A percentile compares a stretch with the other conserved stretches of the same genome.
Evolutionary conservation across 2,329 filamentous ascomycete species (phyloP).

Genomic region (Penicillium janthinellum): DNA sequence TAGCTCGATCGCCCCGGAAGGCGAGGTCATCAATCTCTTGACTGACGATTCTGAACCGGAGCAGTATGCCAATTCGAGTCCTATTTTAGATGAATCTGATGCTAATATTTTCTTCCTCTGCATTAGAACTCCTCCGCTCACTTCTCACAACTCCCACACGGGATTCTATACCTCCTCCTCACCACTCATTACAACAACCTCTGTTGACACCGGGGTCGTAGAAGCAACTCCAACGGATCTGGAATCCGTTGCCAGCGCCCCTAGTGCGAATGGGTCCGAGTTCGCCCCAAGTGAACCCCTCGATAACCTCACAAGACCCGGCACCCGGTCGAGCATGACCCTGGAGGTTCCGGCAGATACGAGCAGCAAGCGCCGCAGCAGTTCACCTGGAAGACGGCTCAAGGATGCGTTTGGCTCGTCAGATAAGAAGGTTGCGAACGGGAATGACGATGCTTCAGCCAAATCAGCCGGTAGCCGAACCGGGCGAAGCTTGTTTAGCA

Average conservation of each 20-base stretch:
- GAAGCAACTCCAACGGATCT: slow-evolving; percentile 31
- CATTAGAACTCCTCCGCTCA: slow-evolving; percentile 50
- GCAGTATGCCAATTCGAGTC: slow-evolving; percentile 33
- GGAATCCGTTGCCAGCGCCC: slow-evolving; percentile 32
- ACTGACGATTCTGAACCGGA: slow-evolving; percentile 45
- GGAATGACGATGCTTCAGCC: slow-evolving; percentile 48
- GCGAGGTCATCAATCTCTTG: slow-evolving; percentile 32
- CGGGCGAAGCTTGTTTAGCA: slow-evolving; percentile 41
- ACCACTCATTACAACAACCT: slow-evolving; percentile 63
- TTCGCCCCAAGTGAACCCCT: slow-evolving; percentile 38
- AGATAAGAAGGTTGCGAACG: slow-evolving; percentile 52
- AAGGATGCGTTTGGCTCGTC: slow-evolving; percentile 66
- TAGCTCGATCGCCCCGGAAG: slow-evolving; percentile 23
- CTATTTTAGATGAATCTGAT: not conserved
- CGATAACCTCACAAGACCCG: slow-evolving; percentile 35
- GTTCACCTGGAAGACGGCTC: slow-evolving; percentile 71
- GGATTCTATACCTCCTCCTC: slow-evolving; percentile 71
- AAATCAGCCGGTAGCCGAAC: slow-evolving; percentile 48
- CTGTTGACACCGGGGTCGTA: slow-evolving; percentile 45
- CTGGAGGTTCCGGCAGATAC: slow-evolving; percentile 39
- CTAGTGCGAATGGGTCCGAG: slow-evolving; percentile 42
- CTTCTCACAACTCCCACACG: slow-evolving; percentile 65
- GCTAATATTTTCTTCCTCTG: slow-evolving; percentile 20
- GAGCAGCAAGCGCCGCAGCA: slow-evolving; percentile 56
- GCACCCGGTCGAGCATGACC: slow-evolving; percentile 32